phyloP scores from a whole-genome alignment of 2,329 filamentous ascomycete species.

The Rhytidhysteron rufulum region DNA sequence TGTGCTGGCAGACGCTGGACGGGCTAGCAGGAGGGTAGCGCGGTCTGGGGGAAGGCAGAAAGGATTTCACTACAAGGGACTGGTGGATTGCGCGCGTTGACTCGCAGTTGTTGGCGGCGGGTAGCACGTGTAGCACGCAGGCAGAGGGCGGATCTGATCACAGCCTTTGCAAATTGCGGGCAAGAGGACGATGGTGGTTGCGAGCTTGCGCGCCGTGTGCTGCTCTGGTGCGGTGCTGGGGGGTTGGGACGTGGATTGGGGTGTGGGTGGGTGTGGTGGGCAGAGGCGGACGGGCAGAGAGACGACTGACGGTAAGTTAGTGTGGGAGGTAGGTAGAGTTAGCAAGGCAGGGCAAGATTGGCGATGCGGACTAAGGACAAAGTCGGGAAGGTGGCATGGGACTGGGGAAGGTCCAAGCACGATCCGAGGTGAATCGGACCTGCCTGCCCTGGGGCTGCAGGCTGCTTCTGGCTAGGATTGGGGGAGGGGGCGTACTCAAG shows the following conservation, averaged over 20 bases:
- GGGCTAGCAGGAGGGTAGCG: not conserved
- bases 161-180: too few relatives aligned
- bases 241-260: constrained; percentile 15
- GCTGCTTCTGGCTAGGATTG: not conserved
- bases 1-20: not conserved
- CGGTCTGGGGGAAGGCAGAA: constrained; percentile 1
- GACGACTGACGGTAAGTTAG: constrained; percentile 6
- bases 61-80: not conserved
- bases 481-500: not conserved
- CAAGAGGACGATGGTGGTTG: constrained; percentile 1
- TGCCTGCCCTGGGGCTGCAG: too few relatives aligned
- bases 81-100: constrained; percentile 1
- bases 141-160: constrained; percentile 13
- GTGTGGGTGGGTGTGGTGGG: constrained; percentile 18
- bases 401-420: constrained; percentile 15
- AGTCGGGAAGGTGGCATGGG: constrained; percentile 32
- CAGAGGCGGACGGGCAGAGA: constrained; percentile 4
- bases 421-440: constrained; percentile 1
- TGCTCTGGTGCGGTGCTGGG: constrained; percentile 6
- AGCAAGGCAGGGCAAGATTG: constrained; percentile 32
- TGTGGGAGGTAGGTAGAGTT: constrained; percentile 8
- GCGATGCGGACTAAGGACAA: constrained; percentile 34
- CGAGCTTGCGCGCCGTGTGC: too few relatives aligned
- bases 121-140: constrained; percentile 31
- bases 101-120: constrained; percentile 6